A percentile compares a stretch with the other conserved stretches of the same genome.
phyloP scores from a whole-genome alignment of 805 yeast genomes.

The Suhomyces sp. region DNA sequence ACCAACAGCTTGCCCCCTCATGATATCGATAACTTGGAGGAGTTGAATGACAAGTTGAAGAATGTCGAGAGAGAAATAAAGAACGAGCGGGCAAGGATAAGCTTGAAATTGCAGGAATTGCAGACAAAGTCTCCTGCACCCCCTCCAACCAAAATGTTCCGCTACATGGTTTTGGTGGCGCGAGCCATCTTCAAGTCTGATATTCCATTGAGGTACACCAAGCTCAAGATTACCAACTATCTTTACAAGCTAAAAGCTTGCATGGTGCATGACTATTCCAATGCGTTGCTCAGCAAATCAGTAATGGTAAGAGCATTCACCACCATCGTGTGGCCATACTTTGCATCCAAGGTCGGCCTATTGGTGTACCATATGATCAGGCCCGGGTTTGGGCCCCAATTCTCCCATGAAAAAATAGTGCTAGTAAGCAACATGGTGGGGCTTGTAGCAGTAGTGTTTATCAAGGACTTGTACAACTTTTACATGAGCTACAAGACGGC shows the following conservation, averaged over 20 bases:
- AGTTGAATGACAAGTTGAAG: constrained; percentile 9
- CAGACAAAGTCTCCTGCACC: not conserved
- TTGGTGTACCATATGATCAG: constrained; percentile 14
- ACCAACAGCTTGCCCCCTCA: constrained; percentile 24
- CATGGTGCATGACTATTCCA: constrained; percentile 32
- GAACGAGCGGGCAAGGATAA: not conserved
- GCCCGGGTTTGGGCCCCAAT: not conserved
- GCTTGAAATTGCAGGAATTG: not conserved
- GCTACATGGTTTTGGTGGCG: not conserved
- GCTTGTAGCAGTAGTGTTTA: constrained; percentile 29
- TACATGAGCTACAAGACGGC: constrained; percentile 28
- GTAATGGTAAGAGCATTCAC: constrained; percentile 26
- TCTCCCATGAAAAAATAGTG: constrained; percentile 14
- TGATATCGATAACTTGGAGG: constrained; percentile 24
- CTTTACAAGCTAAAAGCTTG: constrained; percentile 31
- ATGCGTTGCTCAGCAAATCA: constrained; percentile 20
- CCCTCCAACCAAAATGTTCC: not conserved
- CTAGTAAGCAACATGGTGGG: constrained; percentile 33
- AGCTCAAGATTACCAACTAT: constrained; percentile 12
- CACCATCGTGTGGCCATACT: constrained; percentile 40
- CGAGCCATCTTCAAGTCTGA: not conserved
- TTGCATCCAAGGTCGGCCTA: constrained; percentile 32
- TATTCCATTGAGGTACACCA: constrained; percentile 3
- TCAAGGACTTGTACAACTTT: constrained; percentile 31
- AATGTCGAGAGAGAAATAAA: not conserved